Conservation (phyloP, 441 rosid species). For the Populus hybrid region DNA sequence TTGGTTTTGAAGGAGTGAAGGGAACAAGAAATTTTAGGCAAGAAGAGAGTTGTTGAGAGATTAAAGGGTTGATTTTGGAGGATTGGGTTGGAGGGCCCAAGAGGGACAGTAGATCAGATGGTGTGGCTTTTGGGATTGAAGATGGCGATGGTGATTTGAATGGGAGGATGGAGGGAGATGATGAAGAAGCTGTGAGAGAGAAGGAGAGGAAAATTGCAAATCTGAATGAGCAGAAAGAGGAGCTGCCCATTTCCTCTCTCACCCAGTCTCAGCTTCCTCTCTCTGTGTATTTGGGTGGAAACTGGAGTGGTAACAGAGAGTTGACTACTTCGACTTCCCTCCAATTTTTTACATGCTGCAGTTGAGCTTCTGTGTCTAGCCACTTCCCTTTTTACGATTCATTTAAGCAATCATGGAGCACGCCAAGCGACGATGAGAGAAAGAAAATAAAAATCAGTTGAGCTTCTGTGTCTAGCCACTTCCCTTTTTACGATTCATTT, state of each 20-base stretch:
- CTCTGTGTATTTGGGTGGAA: neutral
- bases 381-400: neutral
- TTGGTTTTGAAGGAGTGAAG: constrained; percentile 33
- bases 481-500: neutral
- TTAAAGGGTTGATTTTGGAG: constrained; percentile 46
- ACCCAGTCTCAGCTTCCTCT: neutral
- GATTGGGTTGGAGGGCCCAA: constrained; percentile 46
- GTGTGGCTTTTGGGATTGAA: constrained; percentile 53
- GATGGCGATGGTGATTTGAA: constrained; percentile 20
- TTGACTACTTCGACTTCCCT: neutral
- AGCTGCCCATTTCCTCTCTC: constrained; percentile 31
- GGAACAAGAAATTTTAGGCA: constrained; percentile 81
- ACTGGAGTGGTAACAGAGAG: neutral
- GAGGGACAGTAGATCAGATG: constrained; percentile 64
- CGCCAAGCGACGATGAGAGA: neutral
- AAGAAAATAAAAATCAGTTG: neutral
- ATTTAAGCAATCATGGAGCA: neutral
- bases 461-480: neutral
- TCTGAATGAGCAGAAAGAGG: constrained; percentile 29
- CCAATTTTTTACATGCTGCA: neutral
- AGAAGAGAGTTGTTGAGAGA: constrained; percentile 49
- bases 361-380: neutral
- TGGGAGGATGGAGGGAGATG: constrained; percentile 29
- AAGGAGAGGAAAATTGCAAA: constrained; percentile 48
- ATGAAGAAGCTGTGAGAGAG: constrained; percentile 46